These are phyloP conservation scores for Glycyrrhiza uralensis DNA, from an alignment of 306 rosid species.

Conservation along the genomic window DNA sequence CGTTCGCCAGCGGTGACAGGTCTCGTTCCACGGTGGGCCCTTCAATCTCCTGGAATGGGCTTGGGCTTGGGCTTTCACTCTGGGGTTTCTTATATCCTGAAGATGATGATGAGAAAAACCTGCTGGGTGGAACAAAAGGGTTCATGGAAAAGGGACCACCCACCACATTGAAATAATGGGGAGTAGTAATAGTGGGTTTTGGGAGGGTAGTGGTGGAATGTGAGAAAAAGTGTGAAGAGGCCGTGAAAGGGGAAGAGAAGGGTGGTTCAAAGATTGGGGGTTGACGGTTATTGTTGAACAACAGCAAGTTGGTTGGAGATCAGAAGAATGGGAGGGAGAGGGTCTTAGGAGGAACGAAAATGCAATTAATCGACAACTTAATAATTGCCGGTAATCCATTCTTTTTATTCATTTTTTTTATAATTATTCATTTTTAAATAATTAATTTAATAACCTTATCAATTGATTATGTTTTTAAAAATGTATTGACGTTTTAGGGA, in stretches of 20 bases:
- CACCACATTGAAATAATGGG: not conserved
- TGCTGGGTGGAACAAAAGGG: constrained; percentile 6
- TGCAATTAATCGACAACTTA: too few species aligned
- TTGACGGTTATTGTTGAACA: constrained; percentile 10
- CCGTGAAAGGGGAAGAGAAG: constrained; percentile 3
- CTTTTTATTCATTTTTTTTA: too few species aligned
- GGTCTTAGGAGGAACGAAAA: constrained; percentile 33
- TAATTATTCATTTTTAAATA: too few species aligned
- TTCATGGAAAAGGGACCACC: not conserved
- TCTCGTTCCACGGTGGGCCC: constrained; percentile 95
- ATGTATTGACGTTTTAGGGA: too few species aligned
- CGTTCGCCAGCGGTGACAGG: constrained; percentile 56
- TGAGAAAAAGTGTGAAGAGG: not conserved
- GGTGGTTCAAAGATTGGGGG: constrained; percentile 8
- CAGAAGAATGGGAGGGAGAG: constrained; percentile 5
- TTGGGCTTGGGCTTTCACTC: constrained; percentile 19
- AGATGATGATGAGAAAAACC: constrained; percentile 40
- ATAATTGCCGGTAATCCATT: too few species aligned
- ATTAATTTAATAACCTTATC: too few species aligned
- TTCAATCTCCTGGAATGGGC: constrained; percentile 73
- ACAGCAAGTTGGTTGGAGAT: constrained; percentile 3
- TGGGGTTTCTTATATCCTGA: constrained; percentile 42
- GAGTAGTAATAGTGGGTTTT: constrained; percentile 18
- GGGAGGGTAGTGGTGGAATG: constrained; percentile 3
- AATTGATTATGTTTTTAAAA: too few species aligned